Evolutionary conservation across 2,329 filamentous ascomycete species (phyloP).

Genomic region (Fusarium sp.): DNA sequence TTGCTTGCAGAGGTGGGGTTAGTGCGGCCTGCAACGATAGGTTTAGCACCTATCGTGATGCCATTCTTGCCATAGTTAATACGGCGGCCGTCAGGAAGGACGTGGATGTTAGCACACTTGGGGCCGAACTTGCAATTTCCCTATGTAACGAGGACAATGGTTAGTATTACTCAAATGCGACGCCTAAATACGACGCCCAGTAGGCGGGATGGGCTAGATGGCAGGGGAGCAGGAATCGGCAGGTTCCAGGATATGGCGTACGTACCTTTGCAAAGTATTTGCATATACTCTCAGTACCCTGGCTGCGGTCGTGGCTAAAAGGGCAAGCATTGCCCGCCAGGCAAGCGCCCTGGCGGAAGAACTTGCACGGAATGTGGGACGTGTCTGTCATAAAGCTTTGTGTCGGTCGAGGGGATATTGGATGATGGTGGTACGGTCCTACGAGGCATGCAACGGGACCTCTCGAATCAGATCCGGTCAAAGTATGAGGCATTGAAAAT

Average conservation of each 20-base stretch:
- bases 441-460: no score
- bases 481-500: no score
- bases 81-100: slow-evolving; percentile 92
- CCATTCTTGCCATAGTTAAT: slow-evolving; percentile 85
- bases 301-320: slow-evolving; percentile 93
- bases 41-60: slow-evolving; percentile 74
- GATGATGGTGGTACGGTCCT: slow-evolving; percentile 38
- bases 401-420: slow-evolving; percentile 43
- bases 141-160: slow-evolving; percentile 61
- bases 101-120: slow-evolving; percentile 97
- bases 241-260: slow-evolving; percentile 48
- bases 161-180: slow-evolving; percentile 30
- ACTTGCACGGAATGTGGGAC: slow-evolving; percentile 98
- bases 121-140: slow-evolving; percentile 99
- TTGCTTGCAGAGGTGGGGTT: slow-evolving; percentile 59
- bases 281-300: slow-evolving; percentile 89
- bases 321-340: slow-evolving; percentile 97
- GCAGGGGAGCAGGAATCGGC: no score
- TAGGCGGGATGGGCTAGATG: slow-evolving; percentile 27
- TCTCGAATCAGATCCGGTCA: no score
- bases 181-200: slow-evolving; percentile 27
- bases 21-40: slow-evolving; percentile 77
- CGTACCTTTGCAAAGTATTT: slow-evolving; percentile 98
- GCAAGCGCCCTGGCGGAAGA: slow-evolving; percentile 96
- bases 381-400: slow-evolving; percentile 76